A percentile compares a stretch with the other conserved stretches of the same genome.
Evolutionary conservation across 176 grass and related monocot species (phyloP).

Genomic region (Phragmites australis): DNA sequence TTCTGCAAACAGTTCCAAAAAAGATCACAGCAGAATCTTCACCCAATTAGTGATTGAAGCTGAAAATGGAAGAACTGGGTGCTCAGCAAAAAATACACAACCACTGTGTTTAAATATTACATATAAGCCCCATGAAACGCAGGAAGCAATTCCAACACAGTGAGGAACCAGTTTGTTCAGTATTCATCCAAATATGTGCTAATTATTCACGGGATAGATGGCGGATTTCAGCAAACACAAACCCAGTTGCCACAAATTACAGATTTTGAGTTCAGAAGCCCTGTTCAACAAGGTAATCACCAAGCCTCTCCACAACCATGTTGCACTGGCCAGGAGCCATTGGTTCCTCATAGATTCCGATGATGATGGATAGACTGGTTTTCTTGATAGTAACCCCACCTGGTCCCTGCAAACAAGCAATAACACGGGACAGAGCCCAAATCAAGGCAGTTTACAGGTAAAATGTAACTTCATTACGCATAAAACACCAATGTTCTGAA

Average conservation of each 20-base stretch:
- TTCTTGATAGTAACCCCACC: conserved; percentile 51
- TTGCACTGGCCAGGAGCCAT: conserved; percentile 55
- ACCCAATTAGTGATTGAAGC: neutral
- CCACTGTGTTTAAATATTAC: conserved; percentile 8
- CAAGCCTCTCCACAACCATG: conserved; percentile 53
- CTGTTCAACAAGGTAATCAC: conserved; percentile 55
- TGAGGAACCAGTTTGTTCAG: neutral
- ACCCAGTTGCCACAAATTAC: neutral
- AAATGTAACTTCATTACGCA: neutral
- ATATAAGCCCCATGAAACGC: neutral
- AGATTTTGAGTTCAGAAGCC: conserved; percentile 35
- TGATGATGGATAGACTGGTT: conserved; percentile 36
- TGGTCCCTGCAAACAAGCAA: conserved; percentile 37
- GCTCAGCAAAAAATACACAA: neutral
- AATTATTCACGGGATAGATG: conserved; percentile 35
- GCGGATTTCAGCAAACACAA: conserved; percentile 1
- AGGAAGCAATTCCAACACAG: neutral
- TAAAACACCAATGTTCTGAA: neutral
- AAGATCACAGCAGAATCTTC: neutral
- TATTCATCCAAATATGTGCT: neutral
- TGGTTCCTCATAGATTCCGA: conserved; percentile 47
- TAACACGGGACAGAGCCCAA: neutral
- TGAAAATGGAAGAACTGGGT: neutral
- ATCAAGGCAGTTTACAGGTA: neutral
- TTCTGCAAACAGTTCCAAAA: neutral